Evolutionary conservation across 2,329 filamentous ascomycete species (phyloP).

Genomic region (Cercospora sp.): DNA sequence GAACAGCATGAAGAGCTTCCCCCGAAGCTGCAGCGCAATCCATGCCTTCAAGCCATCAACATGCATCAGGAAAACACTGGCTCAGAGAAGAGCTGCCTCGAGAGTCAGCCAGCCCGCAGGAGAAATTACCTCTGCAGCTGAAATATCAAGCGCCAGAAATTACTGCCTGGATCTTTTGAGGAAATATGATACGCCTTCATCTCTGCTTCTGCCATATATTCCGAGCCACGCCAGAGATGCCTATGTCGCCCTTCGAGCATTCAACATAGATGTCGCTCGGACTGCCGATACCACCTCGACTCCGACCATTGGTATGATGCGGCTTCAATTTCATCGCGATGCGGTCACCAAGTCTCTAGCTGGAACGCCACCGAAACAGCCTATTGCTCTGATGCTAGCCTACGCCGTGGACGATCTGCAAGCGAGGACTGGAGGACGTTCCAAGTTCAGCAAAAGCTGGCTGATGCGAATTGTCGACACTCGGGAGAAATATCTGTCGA

Average conservation of each 20-base stretch:
- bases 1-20: slow-evolving; percentile 12
- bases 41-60: neutral
- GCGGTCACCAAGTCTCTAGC: slow-evolving; percentile 75
- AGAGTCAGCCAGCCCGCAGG: slow-evolving; percentile 30
- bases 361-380: slow-evolving; percentile 80
- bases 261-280: slow-evolving; percentile 89
- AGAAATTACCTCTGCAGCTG: slow-evolving; percentile 36
- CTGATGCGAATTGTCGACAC: slow-evolving; percentile 73
- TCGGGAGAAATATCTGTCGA: slow-evolving; percentile 78
- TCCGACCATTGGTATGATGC: slow-evolving; percentile 80
- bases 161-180: slow-evolving; percentile 64
- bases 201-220: slow-evolving; percentile 81
- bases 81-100: slow-evolving; percentile 24
- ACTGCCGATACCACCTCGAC: slow-evolving; percentile 89
- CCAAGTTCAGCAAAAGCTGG: slow-evolving; percentile 56
- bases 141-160: slow-evolving; percentile 55
- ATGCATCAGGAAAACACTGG: neutral
- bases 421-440: slow-evolving; percentile 48
- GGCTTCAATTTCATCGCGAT: slow-evolving; percentile 94
- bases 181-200: slow-evolving; percentile 85
- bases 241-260: slow-evolving; percentile 84
- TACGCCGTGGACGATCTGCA: slow-evolving; percentile 64
- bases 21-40: neutral
- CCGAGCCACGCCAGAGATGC: slow-evolving; percentile 72
- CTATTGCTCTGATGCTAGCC: slow-evolving; percentile 80